A percentile compares a stretch with the other conserved stretches of the same genome.
Conservation (phyloP, 257 asterid genomes). For the Eucommia ulmoides region DNA sequence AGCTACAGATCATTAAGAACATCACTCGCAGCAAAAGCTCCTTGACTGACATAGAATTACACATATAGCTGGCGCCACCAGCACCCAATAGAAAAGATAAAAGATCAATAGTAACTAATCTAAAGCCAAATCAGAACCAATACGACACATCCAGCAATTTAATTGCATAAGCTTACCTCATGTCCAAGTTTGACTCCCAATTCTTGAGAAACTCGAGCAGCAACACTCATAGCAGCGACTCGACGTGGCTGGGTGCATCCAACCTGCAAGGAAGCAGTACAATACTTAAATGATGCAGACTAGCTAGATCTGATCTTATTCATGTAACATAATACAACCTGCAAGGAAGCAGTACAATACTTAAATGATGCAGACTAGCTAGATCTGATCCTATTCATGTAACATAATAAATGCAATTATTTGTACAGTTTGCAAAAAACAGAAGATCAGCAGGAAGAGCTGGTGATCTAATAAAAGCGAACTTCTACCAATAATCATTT, state of each 20-base stretch:
- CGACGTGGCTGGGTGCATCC: slow-evolving; percentile 99
- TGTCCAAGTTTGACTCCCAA: slow-evolving; percentile 99
- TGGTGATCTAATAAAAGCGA: too few relatives aligned
- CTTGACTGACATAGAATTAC: background rate
- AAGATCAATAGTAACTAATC: background rate
- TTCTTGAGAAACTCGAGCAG: slow-evolving; percentile 98
- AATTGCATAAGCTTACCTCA: slow-evolving; percentile 44
- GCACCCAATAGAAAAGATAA: too few relatives aligned
- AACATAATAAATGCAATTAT: too few relatives aligned
- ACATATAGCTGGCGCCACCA: background rate
- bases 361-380: too few relatives aligned
- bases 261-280: slow-evolving; percentile 30
- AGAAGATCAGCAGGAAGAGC: too few relatives aligned
- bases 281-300: too few relatives aligned
- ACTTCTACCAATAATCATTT: too few relatives aligned
- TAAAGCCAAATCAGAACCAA: background rate
- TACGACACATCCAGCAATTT: background rate
- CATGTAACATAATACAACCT: too few relatives aligned
- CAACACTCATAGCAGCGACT: slow-evolving; percentile 98
- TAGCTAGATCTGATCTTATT: too few relatives aligned
- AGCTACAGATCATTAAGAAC: background rate
- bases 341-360: too few relatives aligned
- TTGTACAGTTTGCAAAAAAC: too few relatives aligned
- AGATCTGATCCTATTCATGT: too few relatives aligned
- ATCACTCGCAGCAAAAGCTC: background rate